These are phyloP conservation scores for Endoconidiophora polonica DNA, from an alignment of 2,329 filamentous ascomycete genomes.

Conservation along the genomic window DNA sequence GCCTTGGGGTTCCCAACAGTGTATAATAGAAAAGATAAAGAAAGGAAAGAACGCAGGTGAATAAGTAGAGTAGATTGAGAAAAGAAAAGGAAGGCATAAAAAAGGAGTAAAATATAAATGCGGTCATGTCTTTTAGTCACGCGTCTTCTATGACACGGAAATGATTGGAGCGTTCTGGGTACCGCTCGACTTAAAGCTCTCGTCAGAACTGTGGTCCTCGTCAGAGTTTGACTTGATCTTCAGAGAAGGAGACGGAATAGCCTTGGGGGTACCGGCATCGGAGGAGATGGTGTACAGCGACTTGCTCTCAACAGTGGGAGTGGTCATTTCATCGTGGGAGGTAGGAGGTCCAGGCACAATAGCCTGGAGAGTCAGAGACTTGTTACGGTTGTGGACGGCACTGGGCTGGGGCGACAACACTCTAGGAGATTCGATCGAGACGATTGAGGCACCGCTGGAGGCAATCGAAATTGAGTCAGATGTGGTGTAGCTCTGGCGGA, in stretches of 20 bases:
- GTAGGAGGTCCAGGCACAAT: constrained; percentile 5
- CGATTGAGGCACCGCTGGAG: constrained; percentile 6
- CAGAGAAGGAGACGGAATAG: background rate
- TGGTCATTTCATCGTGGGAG: constrained; percentile 6
- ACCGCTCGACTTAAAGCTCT: constrained; percentile 11
- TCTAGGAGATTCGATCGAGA: constrained; percentile 6
- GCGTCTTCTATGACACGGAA: constrained; percentile 2
- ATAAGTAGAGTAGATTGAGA: background rate
- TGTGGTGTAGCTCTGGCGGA: constrained; percentile 29
- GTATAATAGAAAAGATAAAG: background rate
- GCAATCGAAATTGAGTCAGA: constrained; percentile 1
- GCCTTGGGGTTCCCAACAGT: background rate
- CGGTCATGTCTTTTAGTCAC: background rate
- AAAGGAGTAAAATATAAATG: no score
- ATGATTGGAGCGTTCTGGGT: constrained; percentile 11
- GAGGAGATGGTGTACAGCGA: constrained; percentile 5
- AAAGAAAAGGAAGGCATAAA: background rate
- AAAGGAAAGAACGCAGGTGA: background rate
- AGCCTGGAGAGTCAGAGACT: constrained; percentile 7
- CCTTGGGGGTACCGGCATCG: constrained; percentile 7
- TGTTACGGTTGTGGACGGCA: background rate
- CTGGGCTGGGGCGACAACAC: constrained; percentile 2
- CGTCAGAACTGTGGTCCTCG: constrained; percentile 7
- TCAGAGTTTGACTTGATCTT: constrained; percentile 6
- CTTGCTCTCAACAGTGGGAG: constrained; percentile 1